Evolutionary conservation across 495 filamentous ascomycete genomes (phyloP).

Genomic region (Penicillium lagena): DNA sequence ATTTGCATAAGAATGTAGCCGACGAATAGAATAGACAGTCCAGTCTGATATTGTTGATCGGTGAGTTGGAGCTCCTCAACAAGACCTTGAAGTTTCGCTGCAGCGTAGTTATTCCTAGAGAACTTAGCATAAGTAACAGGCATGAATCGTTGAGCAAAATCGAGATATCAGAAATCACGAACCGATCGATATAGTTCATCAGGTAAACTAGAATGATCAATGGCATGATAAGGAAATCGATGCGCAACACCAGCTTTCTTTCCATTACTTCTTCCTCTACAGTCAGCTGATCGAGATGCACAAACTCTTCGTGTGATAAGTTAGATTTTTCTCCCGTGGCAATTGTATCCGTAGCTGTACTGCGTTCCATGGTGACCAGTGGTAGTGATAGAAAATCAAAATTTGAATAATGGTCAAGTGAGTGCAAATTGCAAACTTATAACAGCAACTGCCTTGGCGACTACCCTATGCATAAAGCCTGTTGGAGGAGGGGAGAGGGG

Average conservation of each 20-base stretch:
- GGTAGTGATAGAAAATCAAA: too few relatives aligned
- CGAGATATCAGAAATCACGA: too few relatives aligned
- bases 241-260: slow-evolving; percentile 39
- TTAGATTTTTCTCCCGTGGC: slow-evolving; percentile 32
- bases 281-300: slow-evolving; percentile 31
- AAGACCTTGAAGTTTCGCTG: slow-evolving; percentile 48
- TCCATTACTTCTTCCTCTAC: slow-evolving; percentile 40
- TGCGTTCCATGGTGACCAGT: too few relatives aligned
- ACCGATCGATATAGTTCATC: slow-evolving; percentile 53
- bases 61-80: slow-evolving; percentile 35
- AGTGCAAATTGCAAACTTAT: too few relatives aligned
- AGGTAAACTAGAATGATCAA: slow-evolving; percentile 50
- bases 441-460: too few relatives aligned
- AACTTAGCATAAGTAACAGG: slow-evolving; percentile 3
- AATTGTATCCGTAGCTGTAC: too few relatives aligned
- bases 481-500: too few relatives aligned
- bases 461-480: too few relatives aligned
- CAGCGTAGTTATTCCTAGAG: slow-evolving; percentile 51
- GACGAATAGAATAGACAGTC: slow-evolving; percentile 46
- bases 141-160: not conserved
- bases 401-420: too few relatives aligned
- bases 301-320: slow-evolving; percentile 35
- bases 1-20: slow-evolving; percentile 50
- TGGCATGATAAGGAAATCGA: slow-evolving; percentile 50
- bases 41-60: slow-evolving; percentile 38